These are phyloP conservation scores for Adiantum capillusveneris DNA, from an alignment of 75 land plant species.

Conservation along the genomic window DNA sequence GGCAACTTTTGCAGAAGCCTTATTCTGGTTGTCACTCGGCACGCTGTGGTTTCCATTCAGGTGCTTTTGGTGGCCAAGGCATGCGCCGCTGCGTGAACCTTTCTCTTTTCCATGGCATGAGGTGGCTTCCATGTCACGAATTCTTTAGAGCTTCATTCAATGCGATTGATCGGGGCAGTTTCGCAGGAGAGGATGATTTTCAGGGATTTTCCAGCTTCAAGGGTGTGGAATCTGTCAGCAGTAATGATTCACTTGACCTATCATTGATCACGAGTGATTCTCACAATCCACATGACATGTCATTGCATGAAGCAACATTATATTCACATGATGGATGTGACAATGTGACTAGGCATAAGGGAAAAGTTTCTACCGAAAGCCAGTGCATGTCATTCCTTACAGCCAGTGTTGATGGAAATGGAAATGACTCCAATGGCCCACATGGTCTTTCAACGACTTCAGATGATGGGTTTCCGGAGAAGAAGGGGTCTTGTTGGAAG, in stretches of 20 bases:
- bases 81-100: conserved; percentile 6
- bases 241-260: background rate
- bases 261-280: background rate
- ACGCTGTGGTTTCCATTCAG: no score
- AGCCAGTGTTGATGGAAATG: background rate
- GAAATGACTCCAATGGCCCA: background rate
- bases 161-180: background rate
- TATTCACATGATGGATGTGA: background rate
- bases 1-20: no score
- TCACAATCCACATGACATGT: background rate
- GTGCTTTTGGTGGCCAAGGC: background rate
- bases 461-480: background rate
- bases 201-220: background rate
- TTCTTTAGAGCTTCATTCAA: conserved; percentile 10
- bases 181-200: background rate
- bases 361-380: background rate
- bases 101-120: conserved; percentile 40
- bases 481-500: background rate
- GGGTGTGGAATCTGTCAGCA: background rate
- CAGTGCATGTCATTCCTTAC: background rate
- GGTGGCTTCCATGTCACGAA: conserved; percentile 52
- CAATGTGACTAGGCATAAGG: background rate
- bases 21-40: no score
- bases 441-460: background rate
- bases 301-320: background rate